Evolutionary conservation across 2,329 filamentous ascomycete genomes (phyloP), one percentile per base, ranked within the genome.

Genomic region (Cordyceps militaris): DNA sequence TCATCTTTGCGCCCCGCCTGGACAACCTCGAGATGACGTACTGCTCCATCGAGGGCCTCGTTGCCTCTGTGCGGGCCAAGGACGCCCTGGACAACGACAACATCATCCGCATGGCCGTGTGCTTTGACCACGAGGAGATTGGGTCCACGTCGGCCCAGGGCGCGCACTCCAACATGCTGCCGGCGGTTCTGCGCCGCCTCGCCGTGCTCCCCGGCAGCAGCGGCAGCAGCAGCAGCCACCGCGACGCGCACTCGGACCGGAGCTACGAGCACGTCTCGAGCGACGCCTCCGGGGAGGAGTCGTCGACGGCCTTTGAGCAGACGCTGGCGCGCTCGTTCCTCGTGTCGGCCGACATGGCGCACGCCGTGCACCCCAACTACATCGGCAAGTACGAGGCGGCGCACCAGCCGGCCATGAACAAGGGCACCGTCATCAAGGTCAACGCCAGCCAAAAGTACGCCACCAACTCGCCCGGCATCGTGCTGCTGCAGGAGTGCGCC

Each of bases 51-150:
- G 82, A 88, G 73, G 91, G 90, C 57, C 79, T 99, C 58, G 91
- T 97, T 66, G 81, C 87, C 62, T 97, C 93, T 0, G 76, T 95
- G 26, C 73, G 79, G 21, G 79, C 83, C 3, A 70, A 82, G 13
- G 74, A 78, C 4, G 81, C 87, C 6, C 81, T 97, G 28, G 84
- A 91, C 44, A 74, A 87, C 23, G 93, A 97, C 67, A 77, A 83
- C 3, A 87, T 84, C 19, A 97, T 97, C 67, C 90, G 94, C 47
- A 79, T 99, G n/a, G 87, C 95, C 64, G 88, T 91, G 36, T 89
- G 93, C 73, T 99, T 99, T 71, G 94, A 99, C 70, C 92, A 99
- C 74, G 94, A 99, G 73, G 94, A 99, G 71, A 94, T 99, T 67
- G 94, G 94, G 56, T 96, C 90, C 61, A 86, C 83, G 59, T 96